Evolutionary conservation across 805 yeast genomes (phyloP), one percentile per base, ranked within the genome.

Genomic region (Phaffomyces antillensis): DNA sequence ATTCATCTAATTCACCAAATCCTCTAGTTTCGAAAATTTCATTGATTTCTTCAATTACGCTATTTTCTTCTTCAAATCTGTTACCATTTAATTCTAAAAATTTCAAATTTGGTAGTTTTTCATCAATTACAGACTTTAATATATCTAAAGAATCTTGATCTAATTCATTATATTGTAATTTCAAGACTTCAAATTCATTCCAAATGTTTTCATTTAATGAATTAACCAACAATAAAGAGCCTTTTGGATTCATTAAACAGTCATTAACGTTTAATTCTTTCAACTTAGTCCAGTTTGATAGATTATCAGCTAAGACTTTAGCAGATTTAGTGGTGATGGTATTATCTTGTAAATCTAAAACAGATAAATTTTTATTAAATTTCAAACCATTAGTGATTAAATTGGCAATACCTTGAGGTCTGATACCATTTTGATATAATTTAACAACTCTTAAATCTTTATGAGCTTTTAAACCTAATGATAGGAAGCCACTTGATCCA

Each of bases 371-470:
- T 25, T 71, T 69, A 61, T 86, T 80, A 50, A 71, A 62, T 37
- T 75, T 64, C 57, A 93, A 76, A 45, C 97, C 98, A 43, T 83
- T 75, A 17, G 69, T 67, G 53, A 91, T 72, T 58, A 91, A 74
- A 53, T 76, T 80, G 51, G 83, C 76, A 45, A 91, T 81, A 55
- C 99, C 99, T 45, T 79, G 81, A 44, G 96, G 98, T 66, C 99
- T 81, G 52, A 93, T 93, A 61, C 99, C 99, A 64, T 93, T 93
- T 69, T 93, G 99, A 61, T 88, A 91, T 53, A 93, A 73, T 61
- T 85, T 81, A 32, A 90, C 79, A 47, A 73, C 78, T 63, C 85
- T 78, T 60, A 90, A 72, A 43, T 80, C 77, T 37, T 76, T 72
- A 64, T 93, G 96, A 43, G 83, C 82, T 61, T 84, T 83, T 54